phyloP scores from a whole-genome alignment of 768 basidiomycete species.

The Tephrocybe sp. region DNA sequence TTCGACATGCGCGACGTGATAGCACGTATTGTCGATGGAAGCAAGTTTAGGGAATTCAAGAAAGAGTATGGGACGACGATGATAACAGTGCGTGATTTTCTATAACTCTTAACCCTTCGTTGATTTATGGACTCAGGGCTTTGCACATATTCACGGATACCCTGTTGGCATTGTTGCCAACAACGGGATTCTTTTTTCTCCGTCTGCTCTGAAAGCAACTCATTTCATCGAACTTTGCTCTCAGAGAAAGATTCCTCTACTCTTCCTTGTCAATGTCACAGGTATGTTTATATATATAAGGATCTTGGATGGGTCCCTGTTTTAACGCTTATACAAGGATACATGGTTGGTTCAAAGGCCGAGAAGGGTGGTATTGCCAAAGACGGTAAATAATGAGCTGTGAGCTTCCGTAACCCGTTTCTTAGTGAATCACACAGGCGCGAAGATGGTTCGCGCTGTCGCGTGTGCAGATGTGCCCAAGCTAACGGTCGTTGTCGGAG shows the following conservation, averaged over 20 bases:
- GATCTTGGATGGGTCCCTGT: too few species aligned
- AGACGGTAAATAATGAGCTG: conserved; percentile 52
- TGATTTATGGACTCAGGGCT: conserved; percentile 51
- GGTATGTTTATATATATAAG: too few species aligned
- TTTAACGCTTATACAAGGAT: too few species aligned
- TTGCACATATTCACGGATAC: conserved; percentile 86
- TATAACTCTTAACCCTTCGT: background rate
- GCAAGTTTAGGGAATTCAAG: conserved; percentile 93
- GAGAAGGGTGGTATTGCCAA: conserved; percentile 94
- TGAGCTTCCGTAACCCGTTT: background rate
- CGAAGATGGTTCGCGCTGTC: conserved; percentile 96
- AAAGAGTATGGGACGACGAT: conserved; percentile 92
- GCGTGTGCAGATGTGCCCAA: conserved; percentile 95
- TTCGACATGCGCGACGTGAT: conserved; percentile 97
- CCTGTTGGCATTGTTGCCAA: conserved; percentile 92
- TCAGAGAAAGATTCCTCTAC: conserved; percentile 82
- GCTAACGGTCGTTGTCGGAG: conserved; percentile 89
- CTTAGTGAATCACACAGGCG: conserved; percentile 38
- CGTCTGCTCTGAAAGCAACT: conserved; percentile 90
- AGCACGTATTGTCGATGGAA: conserved; percentile 88
- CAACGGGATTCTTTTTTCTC: conserved; percentile 93
- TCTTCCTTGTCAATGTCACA: conserved; percentile 96
- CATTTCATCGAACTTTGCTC: conserved; percentile 96
- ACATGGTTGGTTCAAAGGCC: conserved; percentile 97
- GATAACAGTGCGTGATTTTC: conserved; percentile 64